phyloP scores from a whole-genome alignment of 2,329 filamentous ascomycete species.

The Xylariomycetidae sp. region DNA sequence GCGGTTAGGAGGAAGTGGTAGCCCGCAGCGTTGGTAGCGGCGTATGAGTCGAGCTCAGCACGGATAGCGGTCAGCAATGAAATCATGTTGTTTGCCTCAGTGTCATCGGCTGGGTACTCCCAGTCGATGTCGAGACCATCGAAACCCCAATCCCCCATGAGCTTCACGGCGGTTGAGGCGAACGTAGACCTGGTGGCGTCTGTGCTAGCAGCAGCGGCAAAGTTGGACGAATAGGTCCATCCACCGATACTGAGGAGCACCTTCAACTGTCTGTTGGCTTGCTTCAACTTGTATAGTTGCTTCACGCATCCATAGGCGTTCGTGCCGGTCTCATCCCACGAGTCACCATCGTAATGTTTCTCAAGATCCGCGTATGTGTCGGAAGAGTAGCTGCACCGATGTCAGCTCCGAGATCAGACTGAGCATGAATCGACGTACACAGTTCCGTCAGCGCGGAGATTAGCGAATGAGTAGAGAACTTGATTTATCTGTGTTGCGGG shows the following conservation, averaged over 20 bases:
- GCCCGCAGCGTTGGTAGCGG: slow-evolving; percentile 35
- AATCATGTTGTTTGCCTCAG: slow-evolving; percentile 40
- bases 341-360: slow-evolving; percentile 69
- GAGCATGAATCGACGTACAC: slow-evolving; percentile 44
- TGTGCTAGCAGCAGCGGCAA: slow-evolving; percentile 62
- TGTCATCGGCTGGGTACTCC: slow-evolving; percentile 34
- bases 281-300: slow-evolving; percentile 74
- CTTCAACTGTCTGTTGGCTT: slow-evolving; percentile 72
- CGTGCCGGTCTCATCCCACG: slow-evolving; percentile 58
- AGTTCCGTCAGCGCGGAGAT: slow-evolving; percentile 65
- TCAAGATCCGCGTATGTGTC: slow-evolving; percentile 68
- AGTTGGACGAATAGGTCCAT: slow-evolving; percentile 78
- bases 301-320: slow-evolving; percentile 81
- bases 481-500: slow-evolving; percentile 69
- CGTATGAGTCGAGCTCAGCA: slow-evolving; percentile 44
- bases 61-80: slow-evolving; percentile 40
- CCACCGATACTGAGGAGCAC: slow-evolving; percentile 77
- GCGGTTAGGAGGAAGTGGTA: slow-evolving; percentile 53
- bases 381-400: slow-evolving; percentile 47
- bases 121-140: slow-evolving; percentile 38
- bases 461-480: slow-evolving; percentile 77
- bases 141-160: slow-evolving; percentile 70
- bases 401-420: slow-evolving; percentile 5
- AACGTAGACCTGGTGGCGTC: slow-evolving; percentile 59
- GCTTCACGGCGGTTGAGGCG: slow-evolving; percentile 60